phyloP scores from a whole-genome alignment of 306 rosid genomes.

The Trichosanthes cucumerina region DNA sequence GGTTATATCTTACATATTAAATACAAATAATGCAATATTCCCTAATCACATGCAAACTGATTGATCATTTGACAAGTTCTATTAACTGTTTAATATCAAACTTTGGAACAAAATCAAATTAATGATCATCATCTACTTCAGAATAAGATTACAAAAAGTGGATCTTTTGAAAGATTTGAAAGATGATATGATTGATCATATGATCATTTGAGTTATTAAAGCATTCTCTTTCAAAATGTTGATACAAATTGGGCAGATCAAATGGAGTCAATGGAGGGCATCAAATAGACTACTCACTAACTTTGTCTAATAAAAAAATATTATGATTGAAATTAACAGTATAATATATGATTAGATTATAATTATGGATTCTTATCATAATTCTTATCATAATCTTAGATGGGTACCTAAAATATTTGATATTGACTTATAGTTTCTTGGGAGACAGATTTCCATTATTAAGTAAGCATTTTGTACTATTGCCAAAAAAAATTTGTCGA shows the following conservation, averaged over 20 bases:
- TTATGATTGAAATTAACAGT: conserved; percentile 1
- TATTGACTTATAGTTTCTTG: neutral
- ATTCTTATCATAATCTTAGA: neutral
- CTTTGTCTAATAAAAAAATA: neutral
- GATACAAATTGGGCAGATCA: neutral
- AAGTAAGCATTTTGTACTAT: neutral
- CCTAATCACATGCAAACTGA: conserved; percentile 10
- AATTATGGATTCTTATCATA: neutral
- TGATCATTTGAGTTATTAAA: neutral
- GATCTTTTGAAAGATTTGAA: conserved; percentile 1
- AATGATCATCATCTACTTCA: neutral
- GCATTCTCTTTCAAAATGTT: neutral
- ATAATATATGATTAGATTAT: neutral
- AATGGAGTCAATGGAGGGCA: neutral
- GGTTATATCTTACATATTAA: neutral
- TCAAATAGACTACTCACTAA: conserved; percentile 3
- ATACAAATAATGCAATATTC: conserved; percentile 54
- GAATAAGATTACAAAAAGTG: neutral
- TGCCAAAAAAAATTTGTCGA: neutral
- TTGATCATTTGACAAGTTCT: conserved; percentile 13
- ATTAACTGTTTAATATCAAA: neutral
- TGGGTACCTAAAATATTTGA: neutral
- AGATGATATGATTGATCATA: conserved; percentile 6
- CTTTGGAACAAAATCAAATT: neutral
- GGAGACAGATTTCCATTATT: conserved; percentile 1